Conservation (phyloP, 1,284 basidiomycete genomes). For the Cronartium quercuum region DNA sequence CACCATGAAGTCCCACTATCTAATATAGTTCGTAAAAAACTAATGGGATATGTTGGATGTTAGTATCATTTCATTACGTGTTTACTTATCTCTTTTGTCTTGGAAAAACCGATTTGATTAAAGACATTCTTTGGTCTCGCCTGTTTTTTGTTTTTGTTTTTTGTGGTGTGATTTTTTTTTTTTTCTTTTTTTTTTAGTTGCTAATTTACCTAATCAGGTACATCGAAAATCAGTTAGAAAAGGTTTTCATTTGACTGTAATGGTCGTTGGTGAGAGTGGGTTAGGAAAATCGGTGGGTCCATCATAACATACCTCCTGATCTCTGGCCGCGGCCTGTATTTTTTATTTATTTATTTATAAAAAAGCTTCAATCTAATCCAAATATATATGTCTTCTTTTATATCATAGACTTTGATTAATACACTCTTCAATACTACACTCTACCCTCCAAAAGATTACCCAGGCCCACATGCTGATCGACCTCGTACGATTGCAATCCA, state of each 20-base stretch:
- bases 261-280: slow-evolving; percentile 98
- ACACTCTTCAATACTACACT: slow-evolving; percentile 93
- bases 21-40: slow-evolving; percentile 73
- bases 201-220: slow-evolving; percentile 94
- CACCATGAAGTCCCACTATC: slow-evolving; percentile 32
- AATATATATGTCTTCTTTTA: background rate
- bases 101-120: background rate
- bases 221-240: slow-evolving; percentile 87
- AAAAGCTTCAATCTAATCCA: background rate
- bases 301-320: no score
- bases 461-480: slow-evolving; percentile 74
- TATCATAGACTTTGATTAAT: slow-evolving; percentile 70
- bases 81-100: background rate
- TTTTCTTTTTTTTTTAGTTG: slow-evolving; percentile 53
- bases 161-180: background rate
- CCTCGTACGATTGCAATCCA: slow-evolving; percentile 91
- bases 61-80: slow-evolving; percentile 13
- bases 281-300: slow-evolving; percentile 70
- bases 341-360: background rate
- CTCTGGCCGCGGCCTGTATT: background rate
- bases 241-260: slow-evolving; percentile 90
- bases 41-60: slow-evolving; percentile 67
- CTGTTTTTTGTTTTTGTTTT: background rate
- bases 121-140: background rate
- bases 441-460: slow-evolving; percentile 67